These are phyloP conservation scores for Xylaria sp. DNA, from an alignment of 2,329 filamentous ascomycete genomes.

Conservation along the genomic window DNA sequence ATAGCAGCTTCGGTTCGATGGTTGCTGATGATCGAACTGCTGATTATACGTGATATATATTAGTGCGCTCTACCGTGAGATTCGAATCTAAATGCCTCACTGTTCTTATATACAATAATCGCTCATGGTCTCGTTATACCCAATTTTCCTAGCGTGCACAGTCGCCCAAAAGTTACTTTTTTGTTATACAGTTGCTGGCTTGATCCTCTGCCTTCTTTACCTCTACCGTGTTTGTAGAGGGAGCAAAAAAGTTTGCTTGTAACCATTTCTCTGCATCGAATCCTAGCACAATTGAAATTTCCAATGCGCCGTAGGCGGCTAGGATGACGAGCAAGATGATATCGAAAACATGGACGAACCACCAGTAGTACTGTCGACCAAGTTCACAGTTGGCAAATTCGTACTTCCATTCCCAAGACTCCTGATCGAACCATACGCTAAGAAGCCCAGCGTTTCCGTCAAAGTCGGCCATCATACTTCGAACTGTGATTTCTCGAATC, in stretches of 20 bases:
- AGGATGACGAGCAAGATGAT: conserved; percentile 57
- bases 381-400: conserved; percentile 82
- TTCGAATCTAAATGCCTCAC: conserved; percentile 20
- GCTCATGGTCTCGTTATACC: conserved; percentile 33
- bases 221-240: background rate
- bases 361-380: conserved; percentile 94
- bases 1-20: background rate
- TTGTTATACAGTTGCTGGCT: conserved; percentile 38
- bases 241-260: conserved; percentile 14
- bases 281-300: conserved; percentile 35
- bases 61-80: conserved; percentile 12
- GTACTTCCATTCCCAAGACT: conserved; percentile 79
- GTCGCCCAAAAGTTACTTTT: conserved; percentile 28
- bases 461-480: conserved; percentile 98
- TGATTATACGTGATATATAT: conserved; percentile 27
- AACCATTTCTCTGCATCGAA: conserved; percentile 42
- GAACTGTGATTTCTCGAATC: conserved; percentile 88
- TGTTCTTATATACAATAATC: conserved; percentile 35
- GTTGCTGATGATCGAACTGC: background rate
- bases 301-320: conserved; percentile 45
- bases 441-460: conserved; percentile 91
- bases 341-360: conserved; percentile 84
- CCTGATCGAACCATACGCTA: conserved; percentile 87
- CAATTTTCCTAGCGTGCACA: conserved; percentile 13
- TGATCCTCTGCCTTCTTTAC: conserved; percentile 19